Evolutionary conservation across 2,329 filamentous ascomycete genomes (phyloP), one percentile per base, ranked within the genome.

Genomic region (Plenodomus biglobosus): DNA sequence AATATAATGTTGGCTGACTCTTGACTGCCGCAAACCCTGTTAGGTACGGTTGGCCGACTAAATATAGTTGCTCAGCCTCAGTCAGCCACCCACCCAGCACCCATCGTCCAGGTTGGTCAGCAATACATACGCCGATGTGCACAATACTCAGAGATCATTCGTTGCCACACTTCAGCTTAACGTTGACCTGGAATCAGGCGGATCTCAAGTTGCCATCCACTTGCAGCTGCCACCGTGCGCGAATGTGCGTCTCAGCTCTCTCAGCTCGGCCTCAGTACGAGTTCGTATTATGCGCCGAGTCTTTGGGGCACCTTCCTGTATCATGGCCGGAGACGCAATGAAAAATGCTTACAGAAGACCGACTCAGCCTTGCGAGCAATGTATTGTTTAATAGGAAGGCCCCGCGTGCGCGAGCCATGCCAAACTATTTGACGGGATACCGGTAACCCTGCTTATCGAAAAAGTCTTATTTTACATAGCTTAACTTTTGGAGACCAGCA

Each of bases 21-120:
- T 42, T 39, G 36, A 32, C 22, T 45, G 35, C 42, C 37, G 42
- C 30, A 55, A 44, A 36, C 41, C 41, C 46, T 45, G 44, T 38
- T 13, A 42, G 44, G 42, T 30, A 52, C 46, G 36, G 45, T 47
- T 54, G 46, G 51, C 46, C 39, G 42, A 24, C 56, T 58, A 62
- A 57, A 45, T 52, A 58, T 62, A 62, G 47, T 21, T 22, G 27
- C 56, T 59, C 51, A 58, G 59, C 59, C 58, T 55, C 54, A 45
- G 50, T 45, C 40, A 45, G 42, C 27, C 27, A 45, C 49, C 47
- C 40, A 45, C 44, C 27, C 27, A 15, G 3, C 27, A 6, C 7
- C 27, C 6, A 11, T 32, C 8, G 15, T 32, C 13, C 27, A 11
- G 13, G 13, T 32, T 7, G 27, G 37, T 18, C 40, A 32, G 48